These are phyloP conservation scores for Phlyctochytrium bullatum DNA, from an alignment of 192 early-diverging fungal species.

Conservation along the genomic window DNA sequence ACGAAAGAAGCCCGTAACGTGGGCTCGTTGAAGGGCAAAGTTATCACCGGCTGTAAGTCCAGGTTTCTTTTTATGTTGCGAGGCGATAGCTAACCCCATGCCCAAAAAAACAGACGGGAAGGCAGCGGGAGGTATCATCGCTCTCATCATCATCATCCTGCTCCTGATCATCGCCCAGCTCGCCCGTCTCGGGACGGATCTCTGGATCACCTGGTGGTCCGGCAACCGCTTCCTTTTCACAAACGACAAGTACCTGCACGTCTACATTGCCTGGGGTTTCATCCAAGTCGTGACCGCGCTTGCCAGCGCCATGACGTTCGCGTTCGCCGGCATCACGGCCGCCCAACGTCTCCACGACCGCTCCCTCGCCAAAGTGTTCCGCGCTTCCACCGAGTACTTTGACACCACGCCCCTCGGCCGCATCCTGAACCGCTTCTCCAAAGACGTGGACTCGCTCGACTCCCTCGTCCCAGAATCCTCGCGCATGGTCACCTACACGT, in stretches of 20 bases:
- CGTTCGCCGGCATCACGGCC: slow-evolving; percentile 45
- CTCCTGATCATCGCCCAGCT: slow-evolving; percentile 50
- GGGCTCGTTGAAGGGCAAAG: slow-evolving; percentile 64
- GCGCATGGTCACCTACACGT: slow-evolving; percentile 10
- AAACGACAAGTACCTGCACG: slow-evolving; percentile 17
- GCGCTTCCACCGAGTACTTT: slow-evolving; percentile 72
- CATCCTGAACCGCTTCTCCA: slow-evolving; percentile 53
- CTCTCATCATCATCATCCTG: slow-evolving; percentile 41
- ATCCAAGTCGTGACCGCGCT: slow-evolving; percentile 24
- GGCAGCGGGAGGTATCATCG: slow-evolving; percentile 39
- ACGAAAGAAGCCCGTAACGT: slow-evolving; percentile 70
- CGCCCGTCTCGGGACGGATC: slow-evolving; percentile 49
- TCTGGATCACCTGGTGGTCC: slow-evolving; percentile 32
- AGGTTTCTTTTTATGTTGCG: not conserved
- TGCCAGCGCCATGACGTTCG: slow-evolving; percentile 48
- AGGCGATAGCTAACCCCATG: not conserved
- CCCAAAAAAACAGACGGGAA: not conserved
- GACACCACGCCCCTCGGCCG: slow-evolving; percentile 61
- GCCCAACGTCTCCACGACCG: slow-evolving; percentile 60
- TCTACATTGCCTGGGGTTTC: slow-evolving; percentile 19
- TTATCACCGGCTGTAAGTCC: slow-evolving; percentile 60
- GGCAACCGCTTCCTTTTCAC: slow-evolving; percentile 8
- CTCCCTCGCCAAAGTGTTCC: slow-evolving; percentile 57
- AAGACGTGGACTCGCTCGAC: slow-evolving; percentile 48
- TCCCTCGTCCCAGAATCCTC: slow-evolving; percentile 11